Conservation (phyloP, 768 basidiomycete genomes). For the Mycena amicta region DNA sequence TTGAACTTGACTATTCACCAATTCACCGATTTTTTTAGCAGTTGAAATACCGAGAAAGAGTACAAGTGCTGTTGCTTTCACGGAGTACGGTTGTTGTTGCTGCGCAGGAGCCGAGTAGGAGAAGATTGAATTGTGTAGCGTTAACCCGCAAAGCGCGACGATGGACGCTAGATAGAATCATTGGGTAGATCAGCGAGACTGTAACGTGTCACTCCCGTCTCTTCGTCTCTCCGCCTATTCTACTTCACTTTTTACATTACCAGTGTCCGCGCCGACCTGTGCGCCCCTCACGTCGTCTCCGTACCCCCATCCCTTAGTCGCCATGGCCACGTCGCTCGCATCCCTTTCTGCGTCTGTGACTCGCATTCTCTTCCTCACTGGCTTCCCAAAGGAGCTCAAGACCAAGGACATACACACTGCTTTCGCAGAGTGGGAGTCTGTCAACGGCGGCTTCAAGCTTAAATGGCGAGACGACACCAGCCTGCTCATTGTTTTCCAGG, state of each 20-base stretch:
- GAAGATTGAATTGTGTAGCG: neutral
- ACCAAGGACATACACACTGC: conserved; percentile 94
- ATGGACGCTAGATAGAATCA: conserved; percentile 4
- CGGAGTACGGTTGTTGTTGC: conserved; percentile 3
- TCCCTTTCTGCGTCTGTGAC: conserved; percentile 94
- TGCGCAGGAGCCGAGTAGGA: neutral
- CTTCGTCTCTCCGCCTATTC: conserved; percentile 1
- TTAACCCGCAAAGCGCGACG: neutral
- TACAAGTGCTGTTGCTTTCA: conserved; percentile 11
- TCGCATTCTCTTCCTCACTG: conserved; percentile 88
- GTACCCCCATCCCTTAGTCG: conserved; percentile 28
- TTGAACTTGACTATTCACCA: neutral
- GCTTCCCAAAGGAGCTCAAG: conserved; percentile 94
- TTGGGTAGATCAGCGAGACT: neutral
- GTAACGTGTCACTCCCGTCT: neutral
- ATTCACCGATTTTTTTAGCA: conserved; percentile 1
- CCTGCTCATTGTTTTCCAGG: conserved; percentile 91
- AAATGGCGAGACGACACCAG: conserved; percentile 99
- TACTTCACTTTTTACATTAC: neutral
- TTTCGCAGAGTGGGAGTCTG: conserved; percentile 86
- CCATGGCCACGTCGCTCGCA: conserved; percentile 74
- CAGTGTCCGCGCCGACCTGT: conserved; percentile 26
- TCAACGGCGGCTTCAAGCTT: conserved; percentile 94
- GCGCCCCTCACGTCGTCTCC: conserved; percentile 26
- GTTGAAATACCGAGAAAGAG: conserved; percentile 9